Evolutionary conservation across 2,329 filamentous ascomycete species (phyloP), one percentile per base, ranked within the genome.

Genomic region (Pezizomycotina sp.): DNA sequence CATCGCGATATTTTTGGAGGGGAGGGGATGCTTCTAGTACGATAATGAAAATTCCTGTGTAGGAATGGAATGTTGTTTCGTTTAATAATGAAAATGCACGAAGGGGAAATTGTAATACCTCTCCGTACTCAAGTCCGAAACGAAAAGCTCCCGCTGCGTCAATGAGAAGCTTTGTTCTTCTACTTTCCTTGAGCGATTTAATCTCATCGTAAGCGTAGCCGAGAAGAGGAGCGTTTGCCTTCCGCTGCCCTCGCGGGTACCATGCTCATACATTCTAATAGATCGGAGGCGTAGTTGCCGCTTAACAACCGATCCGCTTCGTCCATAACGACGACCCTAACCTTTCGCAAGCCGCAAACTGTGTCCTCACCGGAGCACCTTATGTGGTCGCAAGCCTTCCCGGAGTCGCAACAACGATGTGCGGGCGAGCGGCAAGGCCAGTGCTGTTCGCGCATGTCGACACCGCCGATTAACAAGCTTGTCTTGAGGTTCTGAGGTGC

Each of bases 341-440:
- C 77, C 32, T 84, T 70, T 12, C 74, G 68, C 28, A 98, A 62
- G 1, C 83, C 84, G 41, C 73, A 74, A 42, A 91, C 71, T 0
- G 86, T 95, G 54, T 98, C 89, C 52, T 84, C 74, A 27, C 89
- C 89, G 10, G 86, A 95, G 1, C 73, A 84, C 24, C 74, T 71
- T 53, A 98, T 84, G 56, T 98, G 89, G 55, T 98, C 86, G 12
- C 89, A 89, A 14, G 98, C 65, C 26, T 89, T 72, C 12, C 89
- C 84, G n/a, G n/a, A n/a, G n/a, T n/a, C n/a, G n/a, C n/a, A n/a
- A n/a, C n/a, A n/a, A n/a, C n/a, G n/a, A n/a, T n/a, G n/a, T n/a
- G n/a, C n/a, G 2, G 89, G 89, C 0, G 89, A 98, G 15, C 89
- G 84, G 53, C 98, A 89, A 27, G 98, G 78, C 33, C 98, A 63